Base-by-base conservation (phyloP, 1,284 basidiomycete species). In the Cerrena zonata region DNA sequence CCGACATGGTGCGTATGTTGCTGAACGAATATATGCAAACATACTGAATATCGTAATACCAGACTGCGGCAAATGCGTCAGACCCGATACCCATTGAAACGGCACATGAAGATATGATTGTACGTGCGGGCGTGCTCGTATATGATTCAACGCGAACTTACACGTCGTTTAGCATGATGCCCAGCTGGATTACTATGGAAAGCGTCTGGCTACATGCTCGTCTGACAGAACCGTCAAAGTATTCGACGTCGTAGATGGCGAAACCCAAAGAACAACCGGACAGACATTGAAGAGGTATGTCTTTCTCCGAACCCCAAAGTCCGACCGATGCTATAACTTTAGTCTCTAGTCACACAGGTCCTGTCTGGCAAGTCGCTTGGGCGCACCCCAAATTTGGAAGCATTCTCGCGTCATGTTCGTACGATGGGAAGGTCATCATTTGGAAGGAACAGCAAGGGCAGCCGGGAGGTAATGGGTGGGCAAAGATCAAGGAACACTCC, bases 291-390 rank as follows among this genome's bases (percentile, higher is more conserved):
- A 89, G 67, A 92, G 92, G 92, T 94, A 58, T 56, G 83, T 69
- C 39, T 41, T 48, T 18, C 44, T 19, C 19, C 47, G 41, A 22
- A 21, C 12, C 30, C 45, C 4, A 39, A 38, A 15, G 25, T 42
- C 18, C 36, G 39, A 25, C 15, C 23, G 1, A 21, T 36, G 13
- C 4, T 2, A 5, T 45, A 34, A 25, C 19, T 53, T 34, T 40
- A 15, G 21, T 13, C 18, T 15, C 18, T 55, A 89, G 93, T 47
- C 96, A 98, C 70, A 92, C 93, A 12, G 94, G 94, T 15, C 95
- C 95, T 2, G 93, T 99, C 34, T 98, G 95, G 94, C 94, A 96
- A 67, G 86, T 99, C 45, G 84, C 94, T n/a, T 99, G 95, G 96
- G 95, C 91, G 5, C 94, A 99, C 64, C 95, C 96, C 5, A 94